These are phyloP conservation scores for Boletus pseudo-olivaceus DNA, from an alignment of 768 basidiomycete genomes.

Conservation along the genomic window DNA sequence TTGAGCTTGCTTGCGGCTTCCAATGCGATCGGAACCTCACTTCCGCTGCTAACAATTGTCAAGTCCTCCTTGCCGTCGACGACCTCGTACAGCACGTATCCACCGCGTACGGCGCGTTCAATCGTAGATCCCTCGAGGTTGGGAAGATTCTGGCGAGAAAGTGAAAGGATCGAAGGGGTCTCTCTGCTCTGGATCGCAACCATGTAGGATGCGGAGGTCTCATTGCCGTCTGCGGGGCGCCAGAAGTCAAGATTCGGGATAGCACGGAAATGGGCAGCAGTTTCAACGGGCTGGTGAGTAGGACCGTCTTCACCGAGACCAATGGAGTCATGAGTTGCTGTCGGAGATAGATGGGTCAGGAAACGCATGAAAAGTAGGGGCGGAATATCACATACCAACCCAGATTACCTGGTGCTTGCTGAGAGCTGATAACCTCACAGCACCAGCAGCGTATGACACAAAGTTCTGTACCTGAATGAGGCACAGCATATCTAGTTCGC, in stretches of 20 bases:
- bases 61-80: conserved; percentile 66
- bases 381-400: conserved; percentile 59
- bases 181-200: conserved; percentile 68
- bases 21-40: conserved; percentile 83
- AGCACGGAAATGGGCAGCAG: conserved; percentile 80
- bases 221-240: conserved; percentile 94
- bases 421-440: conserved; percentile 86
- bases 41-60: conserved; percentile 86
- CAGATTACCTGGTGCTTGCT: conserved; percentile 89
- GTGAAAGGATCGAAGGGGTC: conserved; percentile 81
- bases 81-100: conserved; percentile 86
- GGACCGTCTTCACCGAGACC: conserved; percentile 93
- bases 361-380: not conserved
- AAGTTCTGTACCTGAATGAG: conserved; percentile 60
- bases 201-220: conserved; percentile 91
- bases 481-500: not conserved
- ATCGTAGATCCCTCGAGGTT: conserved; percentile 87
- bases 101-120: conserved; percentile 79
- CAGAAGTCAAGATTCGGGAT: conserved; percentile 90
- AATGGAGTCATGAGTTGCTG: conserved; percentile 93
- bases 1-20: conserved; percentile 82
- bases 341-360: not conserved
- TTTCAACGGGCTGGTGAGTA: conserved; percentile 94
- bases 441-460: conserved; percentile 90
- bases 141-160: conserved; percentile 89